Evolutionary conservation across 306 rosid species (phyloP), one percentile per base, ranked within the genome.

Genomic region (Cucurbita ficifolia): DNA sequence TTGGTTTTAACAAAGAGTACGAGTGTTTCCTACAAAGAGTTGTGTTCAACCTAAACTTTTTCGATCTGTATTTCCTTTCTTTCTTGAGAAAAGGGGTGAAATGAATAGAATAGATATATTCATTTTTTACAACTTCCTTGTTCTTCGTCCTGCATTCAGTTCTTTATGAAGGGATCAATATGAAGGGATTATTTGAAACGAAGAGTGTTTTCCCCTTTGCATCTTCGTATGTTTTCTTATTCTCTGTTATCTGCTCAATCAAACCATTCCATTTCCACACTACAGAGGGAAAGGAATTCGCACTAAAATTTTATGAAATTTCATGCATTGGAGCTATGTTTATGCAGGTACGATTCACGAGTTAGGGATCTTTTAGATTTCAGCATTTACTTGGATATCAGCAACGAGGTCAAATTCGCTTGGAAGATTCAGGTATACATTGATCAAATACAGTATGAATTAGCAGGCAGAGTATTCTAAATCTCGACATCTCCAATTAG

Each of bases 361-460:
- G 98, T 93, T 1, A 88, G 98, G 79, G 96, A 90, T 21, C 90
- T 93, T 45, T 78, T 93, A 89, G 98, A 93, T 86, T 93, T 93
- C 77, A 90, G 97, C 70, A 90, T 93, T 78, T 93, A 93, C 89
- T 77, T 93, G 82, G 98, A 93, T 81, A 93, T 93, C 81, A 93
- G 98, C 82, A 86, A 90, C 77, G 98, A 93, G 77, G 98, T 93
- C 29, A 93, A 93, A 74, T 93, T 93, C 54, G 97, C 97, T 6
- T 93, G 97, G 98, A 93, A 93, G 86, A 93, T 93, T 85, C 97
- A 93, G 98, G 97, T 93, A 74, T 33, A 10, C 70, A 62, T 39
- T n/a, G 17, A 36, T 62, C 46, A 62, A 17, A 62, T 58, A 12
- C 1, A 29, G 11, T 6, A 24, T 14, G 8, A 14, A 13, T 10